phyloP scores from a whole-genome alignment of 1,284 basidiomycete species.

The Volvariella volvacea region DNA sequence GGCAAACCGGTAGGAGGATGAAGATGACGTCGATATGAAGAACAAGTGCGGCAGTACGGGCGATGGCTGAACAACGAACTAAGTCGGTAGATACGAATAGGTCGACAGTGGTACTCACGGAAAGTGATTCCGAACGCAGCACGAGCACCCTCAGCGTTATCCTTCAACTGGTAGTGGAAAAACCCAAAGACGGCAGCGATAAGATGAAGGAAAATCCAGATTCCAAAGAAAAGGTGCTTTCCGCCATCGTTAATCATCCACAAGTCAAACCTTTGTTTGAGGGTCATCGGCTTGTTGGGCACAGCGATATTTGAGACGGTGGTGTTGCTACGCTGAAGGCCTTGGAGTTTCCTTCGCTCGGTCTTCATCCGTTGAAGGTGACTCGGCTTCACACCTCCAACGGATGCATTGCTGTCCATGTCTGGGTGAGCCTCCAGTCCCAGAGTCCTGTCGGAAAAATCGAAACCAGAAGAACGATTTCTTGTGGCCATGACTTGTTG shows the following conservation, averaged over 20 bases:
- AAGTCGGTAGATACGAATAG: not conserved
- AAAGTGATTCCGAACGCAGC: constrained; percentile 67
- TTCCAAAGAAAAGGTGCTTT: constrained; percentile 65
- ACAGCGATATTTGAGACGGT: constrained; percentile 15
- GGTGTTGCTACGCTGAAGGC: constrained; percentile 57
- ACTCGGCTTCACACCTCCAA: constrained; percentile 24
- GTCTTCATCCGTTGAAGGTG: constrained; percentile 73
- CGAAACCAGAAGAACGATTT: constrained; percentile 55
- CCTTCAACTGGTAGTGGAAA: constrained; percentile 72
- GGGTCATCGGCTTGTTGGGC: constrained; percentile 28
- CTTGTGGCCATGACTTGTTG: constrained; percentile 24
- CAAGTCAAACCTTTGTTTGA: constrained; percentile 43
- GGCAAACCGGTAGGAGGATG: constrained; percentile 87
- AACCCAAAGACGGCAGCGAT: constrained; percentile 71
- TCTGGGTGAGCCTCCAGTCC: constrained; percentile 50
- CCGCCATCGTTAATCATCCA: constrained; percentile 94
- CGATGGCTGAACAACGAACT: constrained; percentile 48
- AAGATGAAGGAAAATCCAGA: constrained; percentile 72
- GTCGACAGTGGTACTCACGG: constrained; percentile 39
- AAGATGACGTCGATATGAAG: constrained; percentile 85
- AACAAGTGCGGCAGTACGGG: constrained; percentile 78
- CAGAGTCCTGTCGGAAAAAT: constrained; percentile 58
- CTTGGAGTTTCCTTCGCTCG: constrained; percentile 72
- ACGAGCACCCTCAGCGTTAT: constrained; percentile 63
- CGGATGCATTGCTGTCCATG: constrained; percentile 26